Conservation (phyloP, 1,284 basidiomycete species). For the Pseudozyma tsukubaensis region DNA sequence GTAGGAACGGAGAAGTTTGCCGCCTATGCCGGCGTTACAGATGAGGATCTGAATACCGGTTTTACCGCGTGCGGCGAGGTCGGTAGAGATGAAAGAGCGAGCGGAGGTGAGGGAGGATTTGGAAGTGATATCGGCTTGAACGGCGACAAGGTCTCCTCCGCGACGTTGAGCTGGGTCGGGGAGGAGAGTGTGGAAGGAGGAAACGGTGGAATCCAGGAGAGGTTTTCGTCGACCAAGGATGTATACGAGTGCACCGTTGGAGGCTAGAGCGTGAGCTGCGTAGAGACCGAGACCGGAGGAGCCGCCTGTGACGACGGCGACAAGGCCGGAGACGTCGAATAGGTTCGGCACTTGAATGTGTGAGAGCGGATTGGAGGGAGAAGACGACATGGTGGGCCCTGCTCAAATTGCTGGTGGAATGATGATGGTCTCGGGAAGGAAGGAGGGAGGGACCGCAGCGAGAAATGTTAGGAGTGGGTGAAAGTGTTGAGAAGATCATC, state of each 20-base stretch:
- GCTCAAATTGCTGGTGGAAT: background rate
- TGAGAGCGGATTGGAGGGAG: conserved; percentile 15
- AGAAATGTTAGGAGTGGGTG: too few species aligned
- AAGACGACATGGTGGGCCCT: conserved; percentile 7
- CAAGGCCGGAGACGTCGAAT: conserved; percentile 33
- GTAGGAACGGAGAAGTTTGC: conserved; percentile 34
- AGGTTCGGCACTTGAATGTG: conserved; percentile 19
- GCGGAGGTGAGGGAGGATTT: conserved; percentile 34
- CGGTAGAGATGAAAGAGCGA: conserved; percentile 9
- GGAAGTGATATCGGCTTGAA: conserved; percentile 40
- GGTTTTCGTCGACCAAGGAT: conserved; percentile 44
- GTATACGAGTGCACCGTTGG: conserved; percentile 52
- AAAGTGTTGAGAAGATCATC: too few species aligned
- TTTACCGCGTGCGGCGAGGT: conserved; percentile 12
- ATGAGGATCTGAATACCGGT: conserved; percentile 35
- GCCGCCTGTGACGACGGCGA: conserved; percentile 47
- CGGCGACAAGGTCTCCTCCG: conserved; percentile 19
- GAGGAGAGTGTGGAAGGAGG: conserved; percentile 10
- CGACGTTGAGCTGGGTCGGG: background rate
- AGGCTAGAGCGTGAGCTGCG: conserved; percentile 45
- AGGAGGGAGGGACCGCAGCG: background rate
- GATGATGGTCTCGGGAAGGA: background rate
- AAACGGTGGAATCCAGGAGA: conserved; percentile 23
- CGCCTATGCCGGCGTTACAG: conserved; percentile 46
- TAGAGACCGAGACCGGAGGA: conserved; percentile 46